phyloP scores from a whole-genome alignment of 495 filamentous ascomycete species.

The Aspergillus saccharolyticus region DNA sequence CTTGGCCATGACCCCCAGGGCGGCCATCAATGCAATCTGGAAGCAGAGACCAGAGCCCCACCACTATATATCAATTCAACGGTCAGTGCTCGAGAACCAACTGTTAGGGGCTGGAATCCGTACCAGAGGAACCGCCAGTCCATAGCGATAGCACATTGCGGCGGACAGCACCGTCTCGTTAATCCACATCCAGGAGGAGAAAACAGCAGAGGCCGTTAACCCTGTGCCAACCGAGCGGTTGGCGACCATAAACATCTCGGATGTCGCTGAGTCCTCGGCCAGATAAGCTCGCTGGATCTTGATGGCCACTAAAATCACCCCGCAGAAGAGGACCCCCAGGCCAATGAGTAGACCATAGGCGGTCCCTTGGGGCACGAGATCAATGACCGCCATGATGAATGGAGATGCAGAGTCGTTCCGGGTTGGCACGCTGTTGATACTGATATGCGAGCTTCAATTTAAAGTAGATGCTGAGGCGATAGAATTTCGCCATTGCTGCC shows the following conservation, averaged over 20 bases:
- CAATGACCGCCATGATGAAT: neutral
- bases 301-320: constrained; percentile 37
- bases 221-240: constrained; percentile 45
- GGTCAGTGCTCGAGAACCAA: neutral
- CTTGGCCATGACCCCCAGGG: constrained; percentile 36
- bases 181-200: constrained; percentile 48
- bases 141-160: constrained; percentile 36
- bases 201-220: constrained; percentile 46
- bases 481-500: neutral
- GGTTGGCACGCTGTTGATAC: too few relatives aligned
- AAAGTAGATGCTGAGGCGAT: neutral
- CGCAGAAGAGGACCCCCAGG: constrained; percentile 38
- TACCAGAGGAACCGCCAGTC: constrained; percentile 35
- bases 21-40: constrained; percentile 39
- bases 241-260: constrained; percentile 52
- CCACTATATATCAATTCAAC: constrained; percentile 24
- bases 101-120: neutral
- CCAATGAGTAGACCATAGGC: constrained; percentile 43
- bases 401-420: neutral
- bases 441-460: too few relatives aligned
- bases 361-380: constrained; percentile 35
- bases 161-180: constrained; percentile 40
- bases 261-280: constrained; percentile 41
- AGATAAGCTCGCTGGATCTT: constrained; percentile 40
- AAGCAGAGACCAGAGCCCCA: constrained; percentile 38